Base-by-base conservation (phyloP, 192 early-diverging fungal genomes). In the Backusella tarrabulga region DNA sequence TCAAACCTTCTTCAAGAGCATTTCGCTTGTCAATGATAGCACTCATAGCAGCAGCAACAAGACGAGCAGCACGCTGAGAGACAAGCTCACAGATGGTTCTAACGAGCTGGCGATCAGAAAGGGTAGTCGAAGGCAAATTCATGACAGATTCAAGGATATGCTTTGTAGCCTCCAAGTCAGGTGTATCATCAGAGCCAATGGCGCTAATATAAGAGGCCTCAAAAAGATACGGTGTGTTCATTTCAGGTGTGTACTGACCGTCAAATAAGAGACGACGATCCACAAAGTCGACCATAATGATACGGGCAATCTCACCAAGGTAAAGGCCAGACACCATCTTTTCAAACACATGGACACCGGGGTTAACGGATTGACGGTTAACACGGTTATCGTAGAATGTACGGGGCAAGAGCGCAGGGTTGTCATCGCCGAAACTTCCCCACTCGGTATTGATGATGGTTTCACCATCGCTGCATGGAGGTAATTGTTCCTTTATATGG, bases 401-500 rank as follows among this genome's bases (percentile, higher is more conserved):
- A 76, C 92, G 75, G 34, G 95, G 95, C 9, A 98, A 87, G 29
- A 95, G 85, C 21, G 79, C 71, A 56, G 89, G 77, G 84, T 93
- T 88, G 40, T 40, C 38, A 40, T 40, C 38, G 38, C 38, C 38
- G 38, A 40, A 40, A 40, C 38, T 40, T 40, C 38, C 96, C 96
- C 96, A 98, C 83, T 99, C 97, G 72, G 92, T 94, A 87, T 99
- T 97, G 84, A 98, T 91, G 79, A 95, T 90, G 93, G 97, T 96
- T 68, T 91, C 88, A 38, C 67, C 77, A 21, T 70, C 35, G 3
- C 42, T 32, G 35, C 88, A 76, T 38, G 84, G 83, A 79, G 76
- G 41, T 11, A 71, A 9, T 14, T n/a, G 7, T 2, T 35, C 8
- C n/a, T 71, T 40, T 3, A 23, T 42, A 36, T 71, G 34, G 32